Evolutionary conservation across 768 basidiomycete genomes (phyloP).

Genomic region (Cantharellus cinnabarinus): DNA sequence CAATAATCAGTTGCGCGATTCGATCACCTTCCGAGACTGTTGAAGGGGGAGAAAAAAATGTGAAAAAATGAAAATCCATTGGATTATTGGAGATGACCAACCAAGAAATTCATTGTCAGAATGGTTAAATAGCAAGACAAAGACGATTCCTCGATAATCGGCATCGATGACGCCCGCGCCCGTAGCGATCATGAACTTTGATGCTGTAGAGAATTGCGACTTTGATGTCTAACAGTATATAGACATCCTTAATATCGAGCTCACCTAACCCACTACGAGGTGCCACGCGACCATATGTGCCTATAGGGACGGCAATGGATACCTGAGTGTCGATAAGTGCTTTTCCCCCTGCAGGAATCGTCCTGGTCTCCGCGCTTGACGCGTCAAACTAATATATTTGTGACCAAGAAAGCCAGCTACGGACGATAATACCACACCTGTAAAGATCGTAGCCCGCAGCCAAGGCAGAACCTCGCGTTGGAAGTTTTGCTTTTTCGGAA

Average conservation of each 20-base stretch:
- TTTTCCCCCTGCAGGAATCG: slow-evolving; percentile 75
- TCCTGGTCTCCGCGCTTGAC: slow-evolving; percentile 60
- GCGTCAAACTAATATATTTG: slow-evolving; percentile 1
- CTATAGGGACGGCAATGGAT: slow-evolving; percentile 80
- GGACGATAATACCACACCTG: slow-evolving; percentile 30
- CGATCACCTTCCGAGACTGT: slow-evolving; percentile 83
- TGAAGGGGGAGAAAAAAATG: too few species aligned
- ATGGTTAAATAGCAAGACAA: slow-evolving; percentile 82
- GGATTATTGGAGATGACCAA: slow-evolving; percentile 13
- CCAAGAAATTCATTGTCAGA: slow-evolving; percentile 80
- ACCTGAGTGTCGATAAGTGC: slow-evolving; percentile 81
- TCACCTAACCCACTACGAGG: slow-evolving; percentile 86
- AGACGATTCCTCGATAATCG: slow-evolving; percentile 83
- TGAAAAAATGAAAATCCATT: too few species aligned
- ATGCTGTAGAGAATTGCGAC: slow-evolving; percentile 31
- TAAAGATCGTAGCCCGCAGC: slow-evolving; percentile 94
- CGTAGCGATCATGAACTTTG: slow-evolving; percentile 94
- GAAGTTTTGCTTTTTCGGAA: slow-evolving; percentile 61
- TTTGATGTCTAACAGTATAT: background rate
- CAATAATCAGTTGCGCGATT: slow-evolving; percentile 88
- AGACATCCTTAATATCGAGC: slow-evolving; percentile 11
- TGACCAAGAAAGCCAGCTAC: background rate
- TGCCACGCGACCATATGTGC: slow-evolving; percentile 91
- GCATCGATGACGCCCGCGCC: slow-evolving; percentile 96
- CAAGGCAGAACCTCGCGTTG: slow-evolving; percentile 67